Evolutionary conservation across 441 rosid genomes (phyloP), one percentile per base, ranked within the genome.

Genomic region (Syzygium malaccense): DNA sequence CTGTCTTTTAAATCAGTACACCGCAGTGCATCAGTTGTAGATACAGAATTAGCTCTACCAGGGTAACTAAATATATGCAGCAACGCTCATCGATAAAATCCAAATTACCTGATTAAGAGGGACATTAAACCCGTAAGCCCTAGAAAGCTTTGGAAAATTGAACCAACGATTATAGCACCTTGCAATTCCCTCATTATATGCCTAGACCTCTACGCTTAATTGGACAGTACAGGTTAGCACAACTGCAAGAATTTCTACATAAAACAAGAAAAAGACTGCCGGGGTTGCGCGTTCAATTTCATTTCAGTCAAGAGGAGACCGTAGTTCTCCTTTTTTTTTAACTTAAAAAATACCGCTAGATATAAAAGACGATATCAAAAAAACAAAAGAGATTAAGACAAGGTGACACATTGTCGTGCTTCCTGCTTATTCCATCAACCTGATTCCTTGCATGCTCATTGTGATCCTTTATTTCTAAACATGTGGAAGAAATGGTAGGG

Each of bases 171-270:
- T 89, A 97, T 95, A 86, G 99, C 99, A 62, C 99, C 99, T 87
- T 97, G 99, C 89, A 97, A 92, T 91, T 97, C 98, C 92, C 98
- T 96, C 99, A 96, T 97, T 90, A 94, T 96, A 90, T 95, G 97
- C 87, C 94, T 92, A 90, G 96, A 97, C 95, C 95, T 97, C 99
- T 97, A 94, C 92, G 87, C 84, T 75, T 75, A 75, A 62, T 85
- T 33, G 66, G 60, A 55, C 54, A 56, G n/a, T 54, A 55, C 33
- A 88, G 30, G 88, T 86, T 55, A 85, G 86, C n/a, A 75, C 54
- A 45, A 86, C 87, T 55, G 55, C 60, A 86, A 60, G 86, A 64
- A 85, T 32, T 37, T 25, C 23, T 20, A 33, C 18, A 17, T 45
- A 17, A 26, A 2, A 51, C n/a, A 7, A 26, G 15, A 30, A 64